Percentiles rank a stretch among this genome's conserved stretches.
These are phyloP conservation scores for Amanita muscaria DNA, from an alignment of 768 basidiomycete species.

Conservation along the genomic window DNA sequence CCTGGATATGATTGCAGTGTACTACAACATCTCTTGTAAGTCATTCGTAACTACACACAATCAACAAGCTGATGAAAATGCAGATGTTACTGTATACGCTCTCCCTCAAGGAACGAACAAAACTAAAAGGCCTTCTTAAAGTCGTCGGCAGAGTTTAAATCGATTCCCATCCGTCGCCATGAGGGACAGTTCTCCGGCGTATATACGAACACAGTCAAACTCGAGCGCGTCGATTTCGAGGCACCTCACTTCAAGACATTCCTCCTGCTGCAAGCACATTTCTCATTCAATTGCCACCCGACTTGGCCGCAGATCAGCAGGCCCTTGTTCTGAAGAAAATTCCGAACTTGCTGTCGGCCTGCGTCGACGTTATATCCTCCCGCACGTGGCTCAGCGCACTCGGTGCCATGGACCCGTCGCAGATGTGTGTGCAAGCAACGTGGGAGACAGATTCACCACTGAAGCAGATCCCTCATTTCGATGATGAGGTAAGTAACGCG, in stretches of 20 bases:
- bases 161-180: slow-evolving; percentile 89
- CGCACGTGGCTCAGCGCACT: slow-evolving; percentile 93
- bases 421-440: slow-evolving; percentile 97
- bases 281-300: slow-evolving; percentile 90
- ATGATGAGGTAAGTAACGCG: slow-evolving; percentile 54
- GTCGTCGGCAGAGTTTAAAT: slow-evolving; percentile 97
- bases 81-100: slow-evolving; percentile 69
- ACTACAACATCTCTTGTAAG: slow-evolving; percentile 89
- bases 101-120: slow-evolving; percentile 92
- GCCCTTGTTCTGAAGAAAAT: slow-evolving; percentile 82
- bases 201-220: slow-evolving; percentile 96
- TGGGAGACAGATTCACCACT: slow-evolving; percentile 97
- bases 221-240: slow-evolving; percentile 75
- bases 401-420: slow-evolving; percentile 95
- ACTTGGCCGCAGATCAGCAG: slow-evolving; percentile 92
- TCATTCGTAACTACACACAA: not conserved
- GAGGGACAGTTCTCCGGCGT: slow-evolving; percentile 78
- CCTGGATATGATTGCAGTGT: slow-evolving; percentile 96
- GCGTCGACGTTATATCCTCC: slow-evolving; percentile 96
- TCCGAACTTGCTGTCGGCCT: slow-evolving; percentile 84
- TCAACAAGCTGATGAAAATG: not conserved
- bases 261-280: slow-evolving; percentile 93
- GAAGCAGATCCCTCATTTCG: slow-evolving; percentile 96
- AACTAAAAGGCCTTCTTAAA: slow-evolving; percentile 92
- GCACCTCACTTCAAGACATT: slow-evolving; percentile 98